Evolutionary conservation across 306 rosid genomes (phyloP).

Genomic region (Pachyrhizus erosus): DNA sequence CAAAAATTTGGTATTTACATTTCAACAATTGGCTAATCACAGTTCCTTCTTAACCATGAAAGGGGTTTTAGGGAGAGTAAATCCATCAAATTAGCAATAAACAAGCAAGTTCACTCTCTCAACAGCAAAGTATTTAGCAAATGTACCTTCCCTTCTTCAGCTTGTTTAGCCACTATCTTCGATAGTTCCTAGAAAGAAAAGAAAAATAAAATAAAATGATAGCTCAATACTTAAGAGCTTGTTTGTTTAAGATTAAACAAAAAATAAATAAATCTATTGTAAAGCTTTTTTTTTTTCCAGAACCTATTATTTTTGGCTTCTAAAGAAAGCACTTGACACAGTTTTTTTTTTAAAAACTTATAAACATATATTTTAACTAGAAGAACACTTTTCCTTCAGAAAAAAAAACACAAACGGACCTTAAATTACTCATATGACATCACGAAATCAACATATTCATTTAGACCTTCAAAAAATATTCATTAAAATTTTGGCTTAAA

Average conservation of each 20-base stretch:
- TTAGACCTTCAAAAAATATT: slow-evolving; percentile 28
- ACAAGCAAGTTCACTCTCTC: slow-evolving; percentile 34
- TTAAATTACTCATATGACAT: slow-evolving; percentile 20
- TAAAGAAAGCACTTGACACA: neutral
- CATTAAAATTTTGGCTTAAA: no score
- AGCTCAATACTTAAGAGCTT: neutral
- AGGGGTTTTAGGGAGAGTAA: slow-evolving; percentile 8
- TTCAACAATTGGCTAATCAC: slow-evolving; percentile 26
- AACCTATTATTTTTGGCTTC: neutral
- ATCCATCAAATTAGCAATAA: slow-evolving; percentile 36
- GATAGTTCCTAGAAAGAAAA: slow-evolving; percentile 70
- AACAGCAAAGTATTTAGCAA: slow-evolving; percentile 30
- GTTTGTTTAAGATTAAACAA: neutral
- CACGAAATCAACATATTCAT: slow-evolving; percentile 30
- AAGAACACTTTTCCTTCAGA: neutral
- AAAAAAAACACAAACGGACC: neutral
- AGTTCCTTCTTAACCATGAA: neutral
- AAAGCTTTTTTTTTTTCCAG: neutral
- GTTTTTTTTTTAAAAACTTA: neutral
- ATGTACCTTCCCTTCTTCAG: slow-evolving; percentile 97
- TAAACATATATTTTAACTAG: neutral
- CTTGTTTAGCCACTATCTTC: slow-evolving; percentile 84
- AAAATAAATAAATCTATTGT: neutral
- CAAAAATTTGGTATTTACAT: slow-evolving; percentile 7
- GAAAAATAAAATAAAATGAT: neutral